These are phyloP conservation scores for Pseudopithomyces maydicus DNA, from an alignment of 2,329 filamentous ascomycete genomes.

Conservation along the genomic window DNA sequence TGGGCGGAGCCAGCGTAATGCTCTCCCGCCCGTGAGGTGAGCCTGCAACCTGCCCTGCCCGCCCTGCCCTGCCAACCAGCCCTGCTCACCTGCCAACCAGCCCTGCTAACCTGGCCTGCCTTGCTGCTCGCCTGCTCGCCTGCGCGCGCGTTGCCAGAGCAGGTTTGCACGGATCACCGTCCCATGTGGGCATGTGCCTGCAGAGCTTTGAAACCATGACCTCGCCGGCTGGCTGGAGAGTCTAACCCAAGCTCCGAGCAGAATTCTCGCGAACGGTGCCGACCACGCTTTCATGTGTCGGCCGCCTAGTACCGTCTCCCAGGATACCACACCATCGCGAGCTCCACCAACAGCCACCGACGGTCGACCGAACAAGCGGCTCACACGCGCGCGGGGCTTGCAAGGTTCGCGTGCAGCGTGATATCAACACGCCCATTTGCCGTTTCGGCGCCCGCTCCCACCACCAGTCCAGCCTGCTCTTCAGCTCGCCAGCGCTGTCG, in stretches of 20 bases:
- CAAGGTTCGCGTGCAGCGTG: neutral
- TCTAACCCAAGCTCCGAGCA: conserved; percentile 6
- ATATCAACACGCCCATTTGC: conserved; percentile 19
- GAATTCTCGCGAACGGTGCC: neutral
- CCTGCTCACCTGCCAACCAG: too few species aligned
- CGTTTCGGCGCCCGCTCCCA: conserved; percentile 8
- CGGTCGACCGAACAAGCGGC: neutral
- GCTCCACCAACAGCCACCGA: conserved; percentile 8
- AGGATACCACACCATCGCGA: conserved; percentile 23
- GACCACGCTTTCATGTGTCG: conserved; percentile 9
- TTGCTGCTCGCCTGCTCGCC: too few species aligned
- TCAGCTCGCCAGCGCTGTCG: conserved; percentile 33
- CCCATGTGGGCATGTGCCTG: conserved; percentile 23
- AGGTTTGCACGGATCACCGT: conserved; percentile 18
- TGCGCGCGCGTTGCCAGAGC: conserved; percentile 18
- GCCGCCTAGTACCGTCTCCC: conserved; percentile 32
- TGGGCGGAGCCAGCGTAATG: conserved; percentile 22
- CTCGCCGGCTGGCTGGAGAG: conserved; percentile 19
- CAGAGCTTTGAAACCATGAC: conserved; percentile 30
- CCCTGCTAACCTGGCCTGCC: too few species aligned
- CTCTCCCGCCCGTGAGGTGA: neutral
- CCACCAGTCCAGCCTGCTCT: neutral
- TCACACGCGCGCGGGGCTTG: neutral
- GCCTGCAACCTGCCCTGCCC: neutral
- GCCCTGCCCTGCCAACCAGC: neutral